Conservation (phyloP, 805 yeast species). For the Candida michaelii region DNA sequence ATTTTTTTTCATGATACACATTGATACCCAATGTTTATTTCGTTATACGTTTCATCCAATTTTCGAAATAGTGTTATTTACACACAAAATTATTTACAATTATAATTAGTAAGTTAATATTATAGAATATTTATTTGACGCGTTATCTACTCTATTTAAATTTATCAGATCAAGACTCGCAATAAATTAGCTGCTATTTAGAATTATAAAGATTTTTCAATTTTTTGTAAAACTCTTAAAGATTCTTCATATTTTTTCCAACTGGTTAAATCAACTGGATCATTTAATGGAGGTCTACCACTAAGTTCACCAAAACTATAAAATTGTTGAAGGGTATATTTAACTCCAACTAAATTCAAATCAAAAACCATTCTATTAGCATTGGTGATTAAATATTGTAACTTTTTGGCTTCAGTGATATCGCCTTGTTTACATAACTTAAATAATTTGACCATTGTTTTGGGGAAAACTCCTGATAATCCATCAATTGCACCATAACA, state of each 20-base stretch:
- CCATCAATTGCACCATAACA: conserved; percentile 26
- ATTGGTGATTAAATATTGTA: conserved; percentile 21
- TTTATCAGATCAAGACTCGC: background rate
- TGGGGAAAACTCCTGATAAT: conserved; percentile 24
- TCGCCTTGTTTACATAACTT: conserved; percentile 14
- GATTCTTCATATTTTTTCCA: conserved; percentile 10
- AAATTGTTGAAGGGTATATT: conserved; percentile 19
- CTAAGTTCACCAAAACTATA: conserved; percentile 22
- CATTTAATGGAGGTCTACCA: conserved; percentile 16
- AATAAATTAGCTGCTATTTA: too few species aligned
- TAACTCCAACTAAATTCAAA: conserved; percentile 32
- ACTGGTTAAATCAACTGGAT: conserved; percentile 6
- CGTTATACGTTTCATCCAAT: background rate
- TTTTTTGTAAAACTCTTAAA: conserved; percentile 9
- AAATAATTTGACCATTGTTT: conserved; percentile 19
- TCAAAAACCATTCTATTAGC: conserved; percentile 27
- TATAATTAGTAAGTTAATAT: background rate
- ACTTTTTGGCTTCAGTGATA: conserved; percentile 17
- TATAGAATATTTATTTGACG: background rate
- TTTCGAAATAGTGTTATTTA: conserved; percentile 1
- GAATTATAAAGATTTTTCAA: conserved; percentile 11
- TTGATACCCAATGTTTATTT: background rate
- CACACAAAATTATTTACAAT: background rate
- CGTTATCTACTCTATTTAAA: background rate
- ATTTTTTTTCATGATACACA: background rate